Base-by-base conservation (phyloP, 257 asterid genomes). In the Lycium ferocissimum region DNA sequence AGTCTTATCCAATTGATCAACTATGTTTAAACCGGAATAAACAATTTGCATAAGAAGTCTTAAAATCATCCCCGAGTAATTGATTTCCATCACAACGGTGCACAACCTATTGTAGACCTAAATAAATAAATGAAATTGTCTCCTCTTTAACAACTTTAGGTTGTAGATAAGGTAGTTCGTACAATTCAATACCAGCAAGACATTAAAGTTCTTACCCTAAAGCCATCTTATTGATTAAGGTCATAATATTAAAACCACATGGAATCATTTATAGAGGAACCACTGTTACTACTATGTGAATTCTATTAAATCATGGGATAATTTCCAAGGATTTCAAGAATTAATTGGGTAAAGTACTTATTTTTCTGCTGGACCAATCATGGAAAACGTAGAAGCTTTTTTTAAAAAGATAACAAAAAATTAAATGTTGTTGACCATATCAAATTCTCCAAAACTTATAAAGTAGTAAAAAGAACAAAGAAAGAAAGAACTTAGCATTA, bases 21-120 rank as follows among this genome's bases (percentile, higher is more conserved):
- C 20, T 72, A 3, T n/a, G 10, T 72, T 45, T 72, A 37, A n/a
- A 72, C 58, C 11, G 22, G 62, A 51, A 26, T 49, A 49, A 49
- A 22, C 22, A 75, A 49, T 12, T 49, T 3, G 62, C 45, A 6
- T 12, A 22, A 75, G 4, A 75, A 51, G n/a, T 54, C 62, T 49
- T 75, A 49, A 49, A 75, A 22, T 26, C 81, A 49, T 3, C 22
- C 81, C 22, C 1, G 4, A 75, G 7, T 49, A 22, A 49, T 4
- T 22, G 12, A 7, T 75, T 49, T 22, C 81, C 81, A 43, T 75
- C 22, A 22, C 45, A 49, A 45, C 45, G 13, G 62, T 49, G 45
- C 62, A 75, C 14, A 22, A 75, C 81, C 81, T 75, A 75, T 20
- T 49, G 81, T 45, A 75, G 62, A 75, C 81, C 62, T 49, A 75